Base-by-base conservation (phyloP, 108 stramenopile genomes). In the Parmales sp. region DNA sequence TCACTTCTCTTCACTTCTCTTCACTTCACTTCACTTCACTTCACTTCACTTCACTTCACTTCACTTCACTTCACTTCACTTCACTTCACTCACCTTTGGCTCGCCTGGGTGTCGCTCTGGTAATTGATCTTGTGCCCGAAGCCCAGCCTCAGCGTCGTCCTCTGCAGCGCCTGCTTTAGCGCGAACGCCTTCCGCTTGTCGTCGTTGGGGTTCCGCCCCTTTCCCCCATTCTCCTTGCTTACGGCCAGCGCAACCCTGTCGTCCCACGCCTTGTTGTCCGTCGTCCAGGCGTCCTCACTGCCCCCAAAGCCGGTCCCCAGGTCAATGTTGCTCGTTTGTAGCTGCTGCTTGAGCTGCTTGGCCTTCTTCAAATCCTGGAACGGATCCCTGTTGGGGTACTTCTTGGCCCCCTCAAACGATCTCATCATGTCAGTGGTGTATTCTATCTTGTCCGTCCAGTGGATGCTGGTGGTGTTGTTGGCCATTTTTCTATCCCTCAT, bases 331-430 rank as follows among this genome's bases (percentile, higher is more conserved):
- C 31, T 34, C 54, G 29, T 60, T 20, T 60, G 54, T 13, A 60
- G 54, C 31, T 19, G 29, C 16, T 60, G 54, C 54, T 60, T 60
- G 8, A 60, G 28, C 54, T 60, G 54, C 54, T 60, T 60, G 31
- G 54, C 54, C 54, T 20, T 60, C 54, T 60, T 60, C 4, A 34
- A 29, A 34, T 60, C 54, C 26, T 28, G 29, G 16, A 60, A 60
- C 2, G 54, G 54, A 29, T 60, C 54, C 54, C 54, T 60, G 6
- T 34, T 60, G 31, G 29, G 31, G 20, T 26, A 60, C n/a, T n/a
- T n/a, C n/a, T n/a, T n/a, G n/a, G n/a, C n/a, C 26, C 54, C 54
- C 31, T 60, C 54, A 20, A 34, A 60, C 3, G 29, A 60, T 19
- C 54, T 11, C 54, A 60, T 60, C 54, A 60, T 60, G 54, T 60